Conservation (phyloP, 768 basidiomycete genomes). For the Sarcodon sp. region DNA sequence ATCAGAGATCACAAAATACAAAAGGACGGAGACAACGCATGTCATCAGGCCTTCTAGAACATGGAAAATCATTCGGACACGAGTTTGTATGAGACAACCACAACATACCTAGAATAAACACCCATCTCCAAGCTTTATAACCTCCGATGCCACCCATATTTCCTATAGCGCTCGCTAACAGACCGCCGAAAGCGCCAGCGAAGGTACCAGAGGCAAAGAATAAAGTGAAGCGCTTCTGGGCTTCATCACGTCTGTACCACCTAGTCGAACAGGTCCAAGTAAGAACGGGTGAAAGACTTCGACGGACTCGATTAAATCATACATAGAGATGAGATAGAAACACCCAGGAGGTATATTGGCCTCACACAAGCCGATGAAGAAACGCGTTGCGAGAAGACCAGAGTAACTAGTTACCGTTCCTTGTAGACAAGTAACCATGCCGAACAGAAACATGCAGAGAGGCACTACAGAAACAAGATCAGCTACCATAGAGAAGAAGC, state of each 20-base stretch:
- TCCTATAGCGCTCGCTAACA: constrained; percentile 18
- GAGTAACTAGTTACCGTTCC: constrained; percentile 18
- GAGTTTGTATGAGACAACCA: too few relatives aligned
- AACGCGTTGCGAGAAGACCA: constrained; percentile 23
- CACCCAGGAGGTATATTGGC: constrained; percentile 10
- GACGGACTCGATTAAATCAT: constrained; percentile 2
- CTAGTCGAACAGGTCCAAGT: constrained; percentile 4
- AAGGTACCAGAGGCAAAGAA: constrained; percentile 26
- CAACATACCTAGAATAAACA: constrained; percentile 17
- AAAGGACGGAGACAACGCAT: constrained; percentile 16
- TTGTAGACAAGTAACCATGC: constrained; percentile 20
- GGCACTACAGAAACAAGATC: constrained; percentile 10
- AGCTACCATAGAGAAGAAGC: constrained; percentile 1
- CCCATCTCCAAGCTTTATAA: constrained; percentile 18
- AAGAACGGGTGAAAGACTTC: neutral
- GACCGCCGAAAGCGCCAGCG: constrained; percentile 24
- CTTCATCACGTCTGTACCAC: constrained; percentile 25
- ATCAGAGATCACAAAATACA: constrained; percentile 22
- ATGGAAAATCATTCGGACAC: neutral
- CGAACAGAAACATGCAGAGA: constrained; percentile 22
- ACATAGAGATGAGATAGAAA: constrained; percentile 20
- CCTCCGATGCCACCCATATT: constrained; percentile 19
- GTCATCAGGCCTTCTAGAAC: constrained; percentile 22
- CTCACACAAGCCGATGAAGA: constrained; percentile 17
- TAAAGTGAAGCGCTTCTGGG: constrained; percentile 20